Conservation (phyloP, 2,329 filamentous ascomycete genomes). For the Tolypocladium sp. region DNA sequence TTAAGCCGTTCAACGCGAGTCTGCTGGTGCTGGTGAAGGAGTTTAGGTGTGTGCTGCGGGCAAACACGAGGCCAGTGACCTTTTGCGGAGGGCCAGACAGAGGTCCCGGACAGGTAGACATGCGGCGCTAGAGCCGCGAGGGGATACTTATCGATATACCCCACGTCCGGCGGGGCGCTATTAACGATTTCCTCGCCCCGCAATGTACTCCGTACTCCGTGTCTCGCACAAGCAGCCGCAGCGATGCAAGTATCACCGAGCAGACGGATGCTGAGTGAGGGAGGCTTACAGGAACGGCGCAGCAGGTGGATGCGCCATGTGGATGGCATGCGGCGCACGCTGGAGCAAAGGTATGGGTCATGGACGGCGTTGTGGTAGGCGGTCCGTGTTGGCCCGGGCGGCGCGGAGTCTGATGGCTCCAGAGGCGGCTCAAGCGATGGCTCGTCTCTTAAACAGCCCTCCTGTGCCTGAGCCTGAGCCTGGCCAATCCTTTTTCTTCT, state of each 20-base stretch:
- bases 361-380: neutral
- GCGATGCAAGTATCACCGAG: neutral
- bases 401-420: neutral
- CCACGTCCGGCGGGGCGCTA: neutral
- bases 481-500: neutral
- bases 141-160: slow-evolving; percentile 9
- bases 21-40: neutral
- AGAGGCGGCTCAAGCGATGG: neutral
- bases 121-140: neutral
- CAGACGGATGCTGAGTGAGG: neutral
- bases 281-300: neutral
- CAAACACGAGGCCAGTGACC: neutral
- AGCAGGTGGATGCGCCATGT: neutral
- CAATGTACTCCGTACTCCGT: neutral
- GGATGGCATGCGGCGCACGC: neutral
- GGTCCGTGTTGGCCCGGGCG: neutral
- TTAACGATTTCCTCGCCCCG: neutral
- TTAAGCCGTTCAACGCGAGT: neutral
- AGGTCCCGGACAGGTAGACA: neutral
- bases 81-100: neutral
- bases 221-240: neutral
- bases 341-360: neutral
- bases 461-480: neutral
- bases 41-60: neutral
- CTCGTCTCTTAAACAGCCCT: neutral